Evolutionary conservation across 208 protist species (phyloP).

Genomic region (Wallacemonas sp.): DNA sequence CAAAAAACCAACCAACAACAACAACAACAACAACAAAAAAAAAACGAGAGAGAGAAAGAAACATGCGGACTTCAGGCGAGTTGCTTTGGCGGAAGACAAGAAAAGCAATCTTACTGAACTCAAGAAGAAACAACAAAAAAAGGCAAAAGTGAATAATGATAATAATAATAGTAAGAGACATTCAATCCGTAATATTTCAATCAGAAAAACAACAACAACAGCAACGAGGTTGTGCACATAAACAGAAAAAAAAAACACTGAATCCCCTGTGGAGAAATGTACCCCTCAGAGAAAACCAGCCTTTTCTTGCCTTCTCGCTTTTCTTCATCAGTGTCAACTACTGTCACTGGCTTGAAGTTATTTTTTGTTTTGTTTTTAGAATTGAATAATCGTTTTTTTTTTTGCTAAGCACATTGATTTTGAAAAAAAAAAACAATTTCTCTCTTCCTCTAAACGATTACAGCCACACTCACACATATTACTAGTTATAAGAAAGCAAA

Average conservation of each 20-base stretch:
- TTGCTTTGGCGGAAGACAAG: too few relatives aligned
- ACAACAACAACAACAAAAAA: constrained; percentile 1
- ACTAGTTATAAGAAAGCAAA: too few relatives aligned
- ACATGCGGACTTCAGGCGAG: constrained; percentile 4
- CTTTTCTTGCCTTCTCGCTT: neutral
- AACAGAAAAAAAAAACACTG: constrained; percentile 4
- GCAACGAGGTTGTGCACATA: neutral
- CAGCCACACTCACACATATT: too few relatives aligned
- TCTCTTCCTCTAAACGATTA: too few relatives aligned
- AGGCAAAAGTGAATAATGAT: too few relatives aligned
- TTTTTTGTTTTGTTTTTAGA: neutral
- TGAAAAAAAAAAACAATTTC: neutral
- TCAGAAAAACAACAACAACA: too few relatives aligned
- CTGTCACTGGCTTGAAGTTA: neutral
- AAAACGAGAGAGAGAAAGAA: neutral
- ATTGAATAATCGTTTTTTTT: neutral
- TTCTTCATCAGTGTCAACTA: neutral
- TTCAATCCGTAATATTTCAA: too few relatives aligned
- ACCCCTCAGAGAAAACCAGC: too few relatives aligned
- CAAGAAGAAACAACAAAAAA: constrained; percentile 15
- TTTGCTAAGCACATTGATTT: neutral
- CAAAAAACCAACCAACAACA: neutral
- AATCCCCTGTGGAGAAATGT: too few relatives aligned
- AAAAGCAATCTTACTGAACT: too few relatives aligned
- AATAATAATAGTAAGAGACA: too few relatives aligned